Evolutionary conservation across 176 grass and related monocot genomes (phyloP).

Genomic region (Zoysia pacifica): DNA sequence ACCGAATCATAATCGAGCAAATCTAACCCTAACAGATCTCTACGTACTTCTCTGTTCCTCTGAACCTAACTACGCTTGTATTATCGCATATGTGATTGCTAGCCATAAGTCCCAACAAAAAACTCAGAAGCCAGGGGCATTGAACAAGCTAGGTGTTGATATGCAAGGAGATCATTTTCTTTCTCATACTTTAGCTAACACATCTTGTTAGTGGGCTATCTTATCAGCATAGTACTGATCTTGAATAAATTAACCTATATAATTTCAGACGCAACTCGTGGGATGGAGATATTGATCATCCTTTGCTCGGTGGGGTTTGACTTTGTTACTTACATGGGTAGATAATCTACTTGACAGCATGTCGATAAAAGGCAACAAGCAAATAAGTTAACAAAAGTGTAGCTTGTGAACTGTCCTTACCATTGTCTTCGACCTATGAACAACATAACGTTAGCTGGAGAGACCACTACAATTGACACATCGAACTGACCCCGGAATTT

Average conservation of each 20-base stretch:
- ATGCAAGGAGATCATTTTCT: not conserved
- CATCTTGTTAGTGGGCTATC: constrained; percentile 20
- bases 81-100: too few relatives aligned
- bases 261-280: not conserved
- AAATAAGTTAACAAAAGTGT: not conserved
- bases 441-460: not conserved
- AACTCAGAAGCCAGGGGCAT: too few relatives aligned
- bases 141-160: too few relatives aligned
- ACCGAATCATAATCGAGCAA: not conserved
- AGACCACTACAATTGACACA: constrained; percentile 25
- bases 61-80: not conserved
- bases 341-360: not conserved
- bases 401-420: constrained; percentile 1
- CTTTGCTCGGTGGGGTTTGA: constrained; percentile 36
- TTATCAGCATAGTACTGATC: not conserved
- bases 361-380: not conserved
- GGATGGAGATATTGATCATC: not conserved
- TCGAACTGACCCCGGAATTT: constrained; percentile 23
- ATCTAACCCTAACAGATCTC: not conserved
- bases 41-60: not conserved
- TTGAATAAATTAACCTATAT: not conserved
- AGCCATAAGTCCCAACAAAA: too few relatives aligned
- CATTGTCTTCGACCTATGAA: constrained; percentile 12
- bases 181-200: not conserved
- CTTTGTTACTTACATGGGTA: constrained; percentile 17